Percentiles rank a stretch among this genome's conserved stretches.
phyloP scores from a whole-genome alignment of 2,329 filamentous ascomycete species.

The Claviceps pusilla region DNA sequence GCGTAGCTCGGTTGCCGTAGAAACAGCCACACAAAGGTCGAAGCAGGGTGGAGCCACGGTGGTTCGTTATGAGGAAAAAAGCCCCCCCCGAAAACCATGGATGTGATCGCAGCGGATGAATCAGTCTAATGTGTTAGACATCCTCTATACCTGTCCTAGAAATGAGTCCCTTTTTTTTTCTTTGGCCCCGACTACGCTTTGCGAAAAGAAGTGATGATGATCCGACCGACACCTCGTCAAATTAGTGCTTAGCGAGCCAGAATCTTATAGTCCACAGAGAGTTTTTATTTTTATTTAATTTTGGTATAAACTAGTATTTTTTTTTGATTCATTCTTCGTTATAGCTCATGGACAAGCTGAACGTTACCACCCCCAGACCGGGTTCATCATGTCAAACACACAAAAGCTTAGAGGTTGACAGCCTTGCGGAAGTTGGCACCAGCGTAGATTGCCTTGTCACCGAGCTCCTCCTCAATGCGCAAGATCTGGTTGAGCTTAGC shows the following conservation, averaged over 20 bases:
- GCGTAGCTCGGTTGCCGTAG: conserved; percentile 6
- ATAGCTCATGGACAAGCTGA: neutral
- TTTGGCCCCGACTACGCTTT: no score
- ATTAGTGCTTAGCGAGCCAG: neutral
- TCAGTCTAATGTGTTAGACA: no score
- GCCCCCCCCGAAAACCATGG: no score
- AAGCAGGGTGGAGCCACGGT: neutral
- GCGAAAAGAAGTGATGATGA: neutral
- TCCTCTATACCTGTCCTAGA: no score
- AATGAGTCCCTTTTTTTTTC: no score
- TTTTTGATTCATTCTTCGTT: conserved; percentile 1
- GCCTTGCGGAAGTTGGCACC: conserved; percentile 83
- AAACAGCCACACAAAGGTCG: conserved; percentile 5
- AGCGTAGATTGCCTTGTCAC: conserved; percentile 78
- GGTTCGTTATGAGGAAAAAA: no score
- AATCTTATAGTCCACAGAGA: no score
- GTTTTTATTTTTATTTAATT: neutral
- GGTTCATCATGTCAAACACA: neutral
- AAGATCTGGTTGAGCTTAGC: conserved; percentile 99
- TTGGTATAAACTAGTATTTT: neutral
- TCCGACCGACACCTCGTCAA: neutral
- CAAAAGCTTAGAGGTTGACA: conserved; percentile 61
- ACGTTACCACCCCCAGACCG: neutral
- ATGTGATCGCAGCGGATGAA: no score
- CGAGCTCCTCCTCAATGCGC: conserved; percentile 98